These are phyloP conservation scores for Mycena capillaripes DNA, from an alignment of 768 basidiomycete genomes.

Conservation along the genomic window DNA sequence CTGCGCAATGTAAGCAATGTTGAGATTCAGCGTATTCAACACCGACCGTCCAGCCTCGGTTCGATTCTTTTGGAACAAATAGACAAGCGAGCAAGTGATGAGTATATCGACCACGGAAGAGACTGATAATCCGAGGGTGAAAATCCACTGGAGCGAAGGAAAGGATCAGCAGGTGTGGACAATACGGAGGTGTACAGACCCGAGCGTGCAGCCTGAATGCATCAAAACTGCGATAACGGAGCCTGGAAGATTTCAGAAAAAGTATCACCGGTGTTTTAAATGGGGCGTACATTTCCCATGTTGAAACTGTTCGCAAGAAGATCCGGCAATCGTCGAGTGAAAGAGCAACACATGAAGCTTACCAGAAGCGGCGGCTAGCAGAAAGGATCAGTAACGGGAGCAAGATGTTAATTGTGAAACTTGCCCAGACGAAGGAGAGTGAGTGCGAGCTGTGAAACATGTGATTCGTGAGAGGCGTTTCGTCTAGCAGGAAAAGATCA, in stretches of 20 bases:
- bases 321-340: too few relatives aligned
- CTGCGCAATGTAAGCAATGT: conserved; percentile 40
- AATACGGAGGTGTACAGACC: neutral
- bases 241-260: conserved; percentile 18
- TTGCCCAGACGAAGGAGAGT: conserved; percentile 41
- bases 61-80: conserved; percentile 56
- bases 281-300: conserved; percentile 40
- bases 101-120: conserved; percentile 65
- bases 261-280: neutral
- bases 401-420: neutral
- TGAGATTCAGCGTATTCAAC: too few relatives aligned
- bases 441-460: conserved; percentile 31
- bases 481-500: neutral
- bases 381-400: neutral
- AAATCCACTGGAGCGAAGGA: conserved; percentile 55
- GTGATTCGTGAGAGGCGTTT: neutral
- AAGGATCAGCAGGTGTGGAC: conserved; percentile 3
- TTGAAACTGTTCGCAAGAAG: conserved; percentile 34
- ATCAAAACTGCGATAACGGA: conserved; percentile 37
- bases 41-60: conserved; percentile 55
- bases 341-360: neutral
- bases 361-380: conserved; percentile 39
- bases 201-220: conserved; percentile 36
- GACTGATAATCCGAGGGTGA: conserved; percentile 64
- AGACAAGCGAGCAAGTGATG: conserved; percentile 60